Evolutionary conservation across 441 rosid genomes (phyloP).

Genomic region (Pelargonium fulgidum): DNA sequence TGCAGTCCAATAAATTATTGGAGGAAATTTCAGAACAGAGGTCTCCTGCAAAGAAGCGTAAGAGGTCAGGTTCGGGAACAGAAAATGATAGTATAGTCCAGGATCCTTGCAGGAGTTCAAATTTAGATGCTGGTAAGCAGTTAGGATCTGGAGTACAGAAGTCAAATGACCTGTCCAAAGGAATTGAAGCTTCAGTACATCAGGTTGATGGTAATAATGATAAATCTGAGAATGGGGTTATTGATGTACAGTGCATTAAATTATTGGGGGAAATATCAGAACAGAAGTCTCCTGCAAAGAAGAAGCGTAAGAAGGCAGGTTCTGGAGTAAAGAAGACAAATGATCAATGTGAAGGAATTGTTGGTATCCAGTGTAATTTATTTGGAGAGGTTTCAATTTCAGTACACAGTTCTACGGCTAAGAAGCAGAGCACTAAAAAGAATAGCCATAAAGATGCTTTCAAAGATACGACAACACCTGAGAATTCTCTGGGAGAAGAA

Average conservation of each 20-base stretch:
- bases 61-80: constrained; percentile 4
- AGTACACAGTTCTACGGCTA: background rate
- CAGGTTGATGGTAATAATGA: constrained; percentile 13
- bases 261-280: background rate
- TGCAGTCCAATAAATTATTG: constrained; percentile 7
- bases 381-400: background rate
- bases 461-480: background rate
- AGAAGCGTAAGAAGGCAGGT: background rate
- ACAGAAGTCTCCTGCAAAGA: background rate
- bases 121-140: constrained; percentile 18
- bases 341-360: background rate
- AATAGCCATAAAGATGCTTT: background rate
- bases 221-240: constrained; percentile 10
- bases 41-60: constrained; percentile 24
- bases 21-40: constrained; percentile 21
- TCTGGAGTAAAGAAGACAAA: background rate
- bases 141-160: constrained; percentile 10
- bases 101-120: constrained; percentile 9
- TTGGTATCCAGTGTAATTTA: background rate
- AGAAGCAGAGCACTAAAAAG: background rate
- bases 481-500: constrained; percentile 1
- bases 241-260: background rate
- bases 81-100: constrained; percentile 11
- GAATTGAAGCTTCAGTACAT: constrained; percentile 19
- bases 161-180: constrained; percentile 10